Base-by-base conservation (phyloP, 176 grass and related monocot genomes). In the Luzula sylvatica region DNA sequence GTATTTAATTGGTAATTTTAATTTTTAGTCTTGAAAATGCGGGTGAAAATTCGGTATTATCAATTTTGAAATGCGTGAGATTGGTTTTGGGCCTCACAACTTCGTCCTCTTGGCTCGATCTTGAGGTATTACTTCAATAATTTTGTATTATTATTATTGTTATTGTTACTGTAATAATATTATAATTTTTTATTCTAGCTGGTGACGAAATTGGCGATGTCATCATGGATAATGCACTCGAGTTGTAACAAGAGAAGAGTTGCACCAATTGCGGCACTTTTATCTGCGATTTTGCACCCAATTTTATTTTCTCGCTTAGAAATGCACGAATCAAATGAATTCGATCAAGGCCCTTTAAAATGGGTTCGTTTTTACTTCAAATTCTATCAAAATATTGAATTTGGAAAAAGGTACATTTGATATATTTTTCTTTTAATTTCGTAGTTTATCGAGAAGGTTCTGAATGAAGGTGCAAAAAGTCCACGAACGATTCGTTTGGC, bases 241-340 rank as follows among this genome's bases (percentile, higher is more conserved):
- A 95, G 77, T 51, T 95, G 89, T 80, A 95, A 88, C 59, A 95
- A 95, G 58, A 74, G 89, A 45, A 78, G 89, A 69, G 80, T 88
- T 39, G 80, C 89, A 45, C 80, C 89, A 56, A 81, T 95, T 85
- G 83, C 89, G 58, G 80, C 89, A 46, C 64, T 88, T 20, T 55
- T 95, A 23, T 95, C 89, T 19, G 73, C 89, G 39, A 56, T 95
- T 69, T 75, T 95, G 52, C 89, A 95, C 46, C 56, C 73, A 51
- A 46, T 77, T 56, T 68, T 82, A 23, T 95, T 95, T 71, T 49
- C 68, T 75, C 63, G 73, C 56, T 51, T 67, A 29, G 76, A 81
- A 68, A 88, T 95, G 80, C 89, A 95, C 58, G 48, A 79, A 55
- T 66, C 52, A 28, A 78, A 61, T 51, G 73, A 72, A 65, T 61